A percentile compares a stretch with the other conserved stretches of the same genome.
Evolutionary conservation across 2,329 filamentous ascomycete genomes (phyloP).

Genomic region (Phyllosticta citriasiana): DNA sequence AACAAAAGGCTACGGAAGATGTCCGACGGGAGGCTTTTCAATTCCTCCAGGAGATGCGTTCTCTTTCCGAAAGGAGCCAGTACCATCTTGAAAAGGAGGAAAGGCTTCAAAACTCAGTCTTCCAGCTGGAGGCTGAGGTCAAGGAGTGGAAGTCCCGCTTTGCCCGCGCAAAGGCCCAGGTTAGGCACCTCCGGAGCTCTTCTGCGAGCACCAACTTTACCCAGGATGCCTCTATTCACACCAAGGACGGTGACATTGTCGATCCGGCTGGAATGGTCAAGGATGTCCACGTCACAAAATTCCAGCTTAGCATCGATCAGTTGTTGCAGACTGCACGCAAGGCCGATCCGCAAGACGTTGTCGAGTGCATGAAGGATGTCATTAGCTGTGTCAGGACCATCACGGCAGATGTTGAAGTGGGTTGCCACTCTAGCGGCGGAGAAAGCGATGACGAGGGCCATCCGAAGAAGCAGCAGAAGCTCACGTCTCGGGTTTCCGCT

Average conservation of each 20-base stretch:
- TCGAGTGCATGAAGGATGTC: slow-evolving; percentile 80
- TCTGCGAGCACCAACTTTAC: slow-evolving; percentile 60
- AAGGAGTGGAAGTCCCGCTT: slow-evolving; percentile 88
- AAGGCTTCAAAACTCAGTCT: slow-evolving; percentile 63
- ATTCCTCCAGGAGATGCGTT: slow-evolving; percentile 82
- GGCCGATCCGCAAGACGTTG: slow-evolving; percentile 62
- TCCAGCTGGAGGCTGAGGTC: slow-evolving; percentile 70
- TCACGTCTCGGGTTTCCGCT: slow-evolving; percentile 76
- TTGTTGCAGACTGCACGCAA: slow-evolving; percentile 67
- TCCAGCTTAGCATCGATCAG: slow-evolving; percentile 90
- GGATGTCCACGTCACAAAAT: slow-evolving; percentile 88
- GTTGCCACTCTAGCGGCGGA: slow-evolving; percentile 32
- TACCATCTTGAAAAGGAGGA: slow-evolving; percentile 74
- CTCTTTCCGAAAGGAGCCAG: slow-evolving; percentile 69
- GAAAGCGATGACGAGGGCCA: slow-evolving; percentile 24
- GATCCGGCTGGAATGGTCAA: slow-evolving; percentile 69
- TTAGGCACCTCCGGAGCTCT: slow-evolving; percentile 69
- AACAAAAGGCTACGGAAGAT: slow-evolving; percentile 76
- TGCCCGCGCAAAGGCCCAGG: slow-evolving; percentile 75
- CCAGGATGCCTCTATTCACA: slow-evolving; percentile 54
- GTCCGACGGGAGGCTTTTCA: slow-evolving; percentile 74
- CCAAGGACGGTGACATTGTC: slow-evolving; percentile 54
- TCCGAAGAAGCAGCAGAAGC: slow-evolving; percentile 51
- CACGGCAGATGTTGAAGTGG: slow-evolving; percentile 60
- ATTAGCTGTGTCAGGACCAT: slow-evolving; percentile 75